Conservation (phyloP, 257 asterid species). For the Fraxinus americana region DNA sequence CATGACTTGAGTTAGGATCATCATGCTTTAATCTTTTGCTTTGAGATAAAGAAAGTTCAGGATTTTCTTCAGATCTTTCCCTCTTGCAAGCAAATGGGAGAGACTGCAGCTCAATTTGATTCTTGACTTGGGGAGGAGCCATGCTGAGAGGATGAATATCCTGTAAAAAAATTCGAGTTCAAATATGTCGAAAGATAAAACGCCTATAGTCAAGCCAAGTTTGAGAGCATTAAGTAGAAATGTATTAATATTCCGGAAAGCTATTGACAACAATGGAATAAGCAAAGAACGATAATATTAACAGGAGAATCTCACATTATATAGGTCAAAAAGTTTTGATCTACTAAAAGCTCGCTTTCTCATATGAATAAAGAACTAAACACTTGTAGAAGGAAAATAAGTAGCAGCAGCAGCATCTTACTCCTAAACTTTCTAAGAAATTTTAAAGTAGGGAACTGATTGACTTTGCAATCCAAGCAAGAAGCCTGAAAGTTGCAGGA, state of each 20-base stretch:
- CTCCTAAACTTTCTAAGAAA: background rate
- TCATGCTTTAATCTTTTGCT: constrained; percentile 68
- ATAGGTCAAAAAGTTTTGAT: background rate
- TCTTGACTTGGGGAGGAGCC: constrained; percentile 51
- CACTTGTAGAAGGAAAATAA: background rate
- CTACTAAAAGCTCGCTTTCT: background rate
- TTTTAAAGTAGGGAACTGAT: background rate
- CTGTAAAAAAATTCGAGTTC: constrained; percentile 35
- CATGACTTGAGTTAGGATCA: constrained; percentile 78
- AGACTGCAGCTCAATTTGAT: constrained; percentile 34
- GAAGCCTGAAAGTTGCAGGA: background rate
- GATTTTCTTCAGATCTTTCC: constrained; percentile 72
- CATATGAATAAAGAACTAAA: background rate
- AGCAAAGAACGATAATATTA: background rate
- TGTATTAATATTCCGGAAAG: background rate
- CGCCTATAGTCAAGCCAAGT: background rate
- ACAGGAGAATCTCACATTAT: background rate
- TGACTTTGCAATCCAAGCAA: background rate
- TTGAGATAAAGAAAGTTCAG: constrained; percentile 63
- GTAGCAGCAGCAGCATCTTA: background rate
- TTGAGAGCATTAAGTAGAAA: background rate
- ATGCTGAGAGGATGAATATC: constrained; percentile 45
- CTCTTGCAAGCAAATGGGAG: constrained; percentile 75
- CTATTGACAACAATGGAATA: background rate
- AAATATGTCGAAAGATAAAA: background rate